Base-by-base conservation (phyloP, 345 rosid genomes). In the Linum usitatissimum region DNA sequence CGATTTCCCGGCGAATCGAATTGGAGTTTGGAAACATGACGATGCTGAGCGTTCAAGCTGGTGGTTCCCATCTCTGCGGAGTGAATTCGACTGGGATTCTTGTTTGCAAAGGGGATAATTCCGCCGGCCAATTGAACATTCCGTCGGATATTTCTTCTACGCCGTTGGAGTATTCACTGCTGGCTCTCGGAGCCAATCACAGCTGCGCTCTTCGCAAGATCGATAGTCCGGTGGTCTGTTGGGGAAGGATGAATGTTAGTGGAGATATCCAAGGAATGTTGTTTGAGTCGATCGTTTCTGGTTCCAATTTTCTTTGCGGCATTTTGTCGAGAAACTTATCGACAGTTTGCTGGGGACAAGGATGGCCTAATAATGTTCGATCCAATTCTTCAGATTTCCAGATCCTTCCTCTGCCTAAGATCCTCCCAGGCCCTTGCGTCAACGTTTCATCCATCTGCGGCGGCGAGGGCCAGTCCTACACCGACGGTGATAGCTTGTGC, bases 391-490 rank as follows among this genome's bases (percentile, higher is more conserved):
- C 76, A 2, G 60, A 48, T 1, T 5, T 20, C 10, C 68, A n/a
- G 59, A 66, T 84, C 42, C 73, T 60, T 38, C 48, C 84, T 19
- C 73, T 85, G 45, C 73, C 57, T 4, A 61, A 60, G 12, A 73
- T 84, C 49, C 78, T 93, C 17, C 97, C 96, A 12, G 94, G 96
- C 23, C 87, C 94, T 4, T 93, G 99, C 66, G 86, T 79, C 5
- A 75, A 61, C 12, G 58, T 79, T 10, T 56, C 84, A 19, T 40
- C 48, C 28, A 23, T 23, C 48, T 73, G 79, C 19, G 71, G 72
- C 64, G 61, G 61, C 30, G 84, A 94, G 34, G 86, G 87, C 55
- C 49, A 75, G 3, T 23, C 28, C 2, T 83, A 66, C 63, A 79
- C 78, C 8, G 70, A 39, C 42, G 81, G 91, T 5, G 71, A 63